A percentile compares a stretch with the other conserved stretches of the same genome.
Evolutionary conservation across 2,329 filamentous ascomycete species (phyloP).

Genomic region (Fusarium temperatum): DNA sequence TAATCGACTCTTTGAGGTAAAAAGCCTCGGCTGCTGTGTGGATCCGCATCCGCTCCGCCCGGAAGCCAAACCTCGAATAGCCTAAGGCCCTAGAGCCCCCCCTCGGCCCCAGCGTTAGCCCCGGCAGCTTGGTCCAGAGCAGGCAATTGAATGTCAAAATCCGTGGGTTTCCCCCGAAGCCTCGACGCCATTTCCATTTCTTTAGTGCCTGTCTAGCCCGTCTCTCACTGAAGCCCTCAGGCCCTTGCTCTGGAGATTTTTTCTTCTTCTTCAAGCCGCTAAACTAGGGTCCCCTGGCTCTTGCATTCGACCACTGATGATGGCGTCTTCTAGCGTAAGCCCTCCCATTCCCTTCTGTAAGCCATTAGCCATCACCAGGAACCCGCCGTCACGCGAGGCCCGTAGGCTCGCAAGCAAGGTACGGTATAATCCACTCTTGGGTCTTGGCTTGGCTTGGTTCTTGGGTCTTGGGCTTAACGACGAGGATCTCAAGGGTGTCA

Average conservation of each 20-base stretch:
- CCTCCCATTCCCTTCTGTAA: slow-evolving; percentile 13
- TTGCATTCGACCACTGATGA: slow-evolving; percentile 16
- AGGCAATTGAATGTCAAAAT: slow-evolving; percentile 28
- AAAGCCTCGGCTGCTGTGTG: slow-evolving; percentile 6
- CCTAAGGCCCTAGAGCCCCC: slow-evolving; percentile 15
- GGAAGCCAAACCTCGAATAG: slow-evolving; percentile 18
- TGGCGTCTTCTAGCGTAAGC: slow-evolving; percentile 23
- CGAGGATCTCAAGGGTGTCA: slow-evolving; percentile 11
- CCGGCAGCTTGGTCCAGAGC: slow-evolving; percentile 28
- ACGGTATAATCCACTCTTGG: slow-evolving; percentile 2
- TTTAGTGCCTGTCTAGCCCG: neutral
- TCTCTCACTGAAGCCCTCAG: neutral
- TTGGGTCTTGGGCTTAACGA: neutral
- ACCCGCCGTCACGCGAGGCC: slow-evolving; percentile 37
- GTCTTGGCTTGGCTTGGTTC: neutral
- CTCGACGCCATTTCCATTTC: slow-evolving; percentile 20
- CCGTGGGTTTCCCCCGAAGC: slow-evolving; percentile 32
- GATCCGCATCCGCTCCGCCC: slow-evolving; percentile 5
- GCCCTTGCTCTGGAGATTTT: neutral
- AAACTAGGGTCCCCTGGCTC: slow-evolving; percentile 4
- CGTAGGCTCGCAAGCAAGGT: slow-evolving; percentile 12
- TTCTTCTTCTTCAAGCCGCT: neutral
- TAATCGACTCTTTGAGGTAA: slow-evolving; percentile 12
- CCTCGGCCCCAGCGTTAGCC: slow-evolving; percentile 11
- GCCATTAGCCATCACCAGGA: slow-evolving; percentile 23